Evolutionary conservation across 306 rosid species (phyloP).

Genomic region (Quercus parvula): DNA sequence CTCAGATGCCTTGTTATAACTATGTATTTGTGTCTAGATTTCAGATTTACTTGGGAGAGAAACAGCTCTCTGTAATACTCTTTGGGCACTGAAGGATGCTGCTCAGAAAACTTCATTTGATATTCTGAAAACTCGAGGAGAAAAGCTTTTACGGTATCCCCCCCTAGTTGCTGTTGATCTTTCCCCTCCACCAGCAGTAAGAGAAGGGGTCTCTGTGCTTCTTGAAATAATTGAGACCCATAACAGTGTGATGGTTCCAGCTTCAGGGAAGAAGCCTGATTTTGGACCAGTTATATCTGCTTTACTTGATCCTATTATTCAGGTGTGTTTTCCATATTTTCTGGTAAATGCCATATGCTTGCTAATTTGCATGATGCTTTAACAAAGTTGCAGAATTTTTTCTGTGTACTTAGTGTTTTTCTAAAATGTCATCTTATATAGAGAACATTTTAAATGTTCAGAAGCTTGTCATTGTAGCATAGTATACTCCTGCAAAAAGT

Average conservation of each 20-base stretch:
- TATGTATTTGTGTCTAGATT: constrained; percentile 46
- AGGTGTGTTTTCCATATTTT: constrained; percentile 39
- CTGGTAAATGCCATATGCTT: not conserved
- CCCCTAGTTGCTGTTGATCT: constrained; percentile 93
- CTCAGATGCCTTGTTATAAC: constrained; percentile 11
- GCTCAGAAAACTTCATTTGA: constrained; percentile 93
- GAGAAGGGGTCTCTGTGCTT: constrained; percentile 90
- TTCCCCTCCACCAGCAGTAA: constrained; percentile 93
- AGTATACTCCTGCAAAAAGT: not conserved
- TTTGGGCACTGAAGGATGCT: constrained; percentile 84
- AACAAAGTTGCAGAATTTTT: not conserved
- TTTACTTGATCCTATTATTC: constrained; percentile 86
- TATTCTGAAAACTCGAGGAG: constrained; percentile 83
- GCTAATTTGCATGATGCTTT: not conserved
- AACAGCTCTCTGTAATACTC: constrained; percentile 80
- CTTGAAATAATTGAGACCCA: constrained; percentile 86
- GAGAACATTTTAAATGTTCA: not conserved
- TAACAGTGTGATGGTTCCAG: constrained; percentile 82
- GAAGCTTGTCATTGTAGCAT: not conserved
- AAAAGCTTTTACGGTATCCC: constrained; percentile 91
- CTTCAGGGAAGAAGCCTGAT: constrained; percentile 70
- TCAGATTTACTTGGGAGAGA: constrained; percentile 92
- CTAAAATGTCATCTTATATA: not conserved
- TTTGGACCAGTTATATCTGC: constrained; percentile 92
- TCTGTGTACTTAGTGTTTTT: not conserved